Conservation (phyloP, 2,329 filamentous ascomycete genomes). For the Tetracladium maxilliforme region DNA sequence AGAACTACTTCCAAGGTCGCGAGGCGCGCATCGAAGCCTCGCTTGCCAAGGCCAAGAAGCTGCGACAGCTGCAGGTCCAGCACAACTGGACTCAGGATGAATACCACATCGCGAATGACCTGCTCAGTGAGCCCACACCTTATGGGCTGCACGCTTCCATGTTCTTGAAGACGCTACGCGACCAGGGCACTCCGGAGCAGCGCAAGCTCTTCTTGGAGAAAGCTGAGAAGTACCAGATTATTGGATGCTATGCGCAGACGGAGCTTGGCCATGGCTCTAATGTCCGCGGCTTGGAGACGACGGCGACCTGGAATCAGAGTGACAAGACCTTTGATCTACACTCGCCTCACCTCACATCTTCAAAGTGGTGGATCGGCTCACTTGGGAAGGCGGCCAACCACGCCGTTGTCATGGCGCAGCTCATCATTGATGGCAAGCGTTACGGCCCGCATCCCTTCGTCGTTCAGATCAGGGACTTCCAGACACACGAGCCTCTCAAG, state of each 20-base stretch:
- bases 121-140: conserved; percentile 60
- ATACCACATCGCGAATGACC: conserved; percentile 45
- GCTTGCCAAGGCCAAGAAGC: conserved; percentile 53
- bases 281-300: conserved; percentile 38
- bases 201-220: conserved; percentile 57
- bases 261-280: conserved; percentile 70
- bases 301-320: conserved; percentile 49
- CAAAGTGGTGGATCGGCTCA: conserved; percentile 79
- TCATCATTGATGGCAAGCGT: conserved; percentile 51
- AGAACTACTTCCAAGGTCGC: conserved; percentile 61
- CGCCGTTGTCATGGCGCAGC: conserved; percentile 66
- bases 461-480: conserved; percentile 55
- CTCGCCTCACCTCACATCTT: conserved; percentile 58
- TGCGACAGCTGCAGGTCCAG: conserved; percentile 50
- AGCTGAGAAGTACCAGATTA: conserved; percentile 54
- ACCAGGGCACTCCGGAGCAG: conserved; percentile 61
- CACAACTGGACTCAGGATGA: conserved; percentile 56
- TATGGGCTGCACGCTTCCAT: conserved; percentile 59
- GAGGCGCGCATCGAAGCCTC: conserved; percentile 55
- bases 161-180: conserved; percentile 54
- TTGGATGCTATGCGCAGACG: conserved; percentile 71
- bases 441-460: conserved; percentile 69
- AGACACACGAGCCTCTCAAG: conserved; percentile 54
- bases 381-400: conserved; percentile 63
- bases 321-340: conserved; percentile 65